Evolutionary conservation across 1,139 yeast species (phyloP), one percentile per base, ranked within the genome.

Genomic region (Ogataea hybrid): DNA sequence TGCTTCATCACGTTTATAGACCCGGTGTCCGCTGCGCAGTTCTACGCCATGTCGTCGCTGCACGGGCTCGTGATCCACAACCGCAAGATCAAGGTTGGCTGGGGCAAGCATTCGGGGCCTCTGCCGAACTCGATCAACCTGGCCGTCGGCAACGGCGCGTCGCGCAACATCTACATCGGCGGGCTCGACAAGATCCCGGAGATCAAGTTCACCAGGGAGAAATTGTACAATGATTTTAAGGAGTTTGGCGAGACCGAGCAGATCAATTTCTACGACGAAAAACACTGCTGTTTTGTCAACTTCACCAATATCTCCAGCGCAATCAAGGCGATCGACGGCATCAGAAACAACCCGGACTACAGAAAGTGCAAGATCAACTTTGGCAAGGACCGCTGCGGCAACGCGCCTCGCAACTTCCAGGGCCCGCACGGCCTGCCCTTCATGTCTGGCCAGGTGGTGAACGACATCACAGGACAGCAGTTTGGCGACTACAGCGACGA

Each of bases 341-440:
- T 80, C 44, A 75, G 79, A 62, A 77, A 77, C 47, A 70, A 71
- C 44, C 62, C 64, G 20, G 81, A 77, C 53, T 81, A 81, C 53
- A 64, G 66, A 38, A 71, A 69, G 38, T 73, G 82, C 48, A 79
- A 81, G 51, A 79, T 83, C 47, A 81, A 79, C 55, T 83, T 81
- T 60, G 94, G 94, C 48, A 84, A 84, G 59, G 94, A 84, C 63
- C 73, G 95, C 61, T 85, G 95, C 67, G 95, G 92, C 34, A 85
- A 84, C 59, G 75, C 83, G 49, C 89, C 89, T 47, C 74, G 75
- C 48, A 68, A 63, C 41, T 59, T 60, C 42, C 63, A 60, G 44
- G 21, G 44, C 41, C 11, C 35, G 6, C 42, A 37, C 12, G 38
- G 15, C 15, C 15, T 14, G 15, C 15, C 15, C 15, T 37, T 30